Evolutionary conservation across 805 yeast genomes (phyloP).

Genomic region (Torulaspora maleeae): DNA sequence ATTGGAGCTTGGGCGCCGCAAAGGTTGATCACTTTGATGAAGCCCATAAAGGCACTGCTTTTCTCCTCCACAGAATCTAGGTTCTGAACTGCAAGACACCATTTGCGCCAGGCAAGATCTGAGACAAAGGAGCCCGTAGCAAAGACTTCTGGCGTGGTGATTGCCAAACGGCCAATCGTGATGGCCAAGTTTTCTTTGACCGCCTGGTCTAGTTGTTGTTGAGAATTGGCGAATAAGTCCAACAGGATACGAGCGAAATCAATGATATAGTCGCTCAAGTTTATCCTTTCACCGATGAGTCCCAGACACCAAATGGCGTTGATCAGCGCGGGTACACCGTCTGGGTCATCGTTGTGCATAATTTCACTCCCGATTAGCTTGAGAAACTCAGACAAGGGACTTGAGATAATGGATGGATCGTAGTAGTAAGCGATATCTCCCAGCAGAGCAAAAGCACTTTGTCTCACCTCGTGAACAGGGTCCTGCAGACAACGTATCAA

Average conservation of each 20-base stretch:
- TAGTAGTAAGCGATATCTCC: constrained; percentile 79
- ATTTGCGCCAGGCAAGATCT: constrained; percentile 46
- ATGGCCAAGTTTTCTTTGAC: constrained; percentile 85
- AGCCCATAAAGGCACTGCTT: constrained; percentile 80
- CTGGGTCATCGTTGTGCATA: constrained; percentile 38
- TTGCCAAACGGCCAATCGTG: constrained; percentile 81
- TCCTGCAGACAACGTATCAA: constrained; percentile 70
- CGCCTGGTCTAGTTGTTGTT: constrained; percentile 34
- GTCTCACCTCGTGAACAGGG: constrained; percentile 81
- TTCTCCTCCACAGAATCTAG: constrained; percentile 82
- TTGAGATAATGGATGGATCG: constrained; percentile 37
- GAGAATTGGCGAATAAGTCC: constrained; percentile 29
- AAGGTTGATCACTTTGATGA: constrained; percentile 56
- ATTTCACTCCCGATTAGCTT: constrained; percentile 68
- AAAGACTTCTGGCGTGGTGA: constrained; percentile 53
- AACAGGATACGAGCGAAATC: constrained; percentile 29
- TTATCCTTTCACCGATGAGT: constrained; percentile 62
- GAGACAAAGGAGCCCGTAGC: constrained; percentile 42
- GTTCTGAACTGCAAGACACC: constrained; percentile 67
- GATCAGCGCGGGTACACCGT: constrained; percentile 33
- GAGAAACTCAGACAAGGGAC: constrained; percentile 42
- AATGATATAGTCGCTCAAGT: constrained; percentile 29
- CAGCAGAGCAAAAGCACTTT: constrained; percentile 79
- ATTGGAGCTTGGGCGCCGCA: constrained; percentile 19
- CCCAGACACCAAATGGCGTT: constrained; percentile 95